Base-by-base conservation (phyloP, 129 eudicot species). In the Flaveria sonorensis region DNA sequence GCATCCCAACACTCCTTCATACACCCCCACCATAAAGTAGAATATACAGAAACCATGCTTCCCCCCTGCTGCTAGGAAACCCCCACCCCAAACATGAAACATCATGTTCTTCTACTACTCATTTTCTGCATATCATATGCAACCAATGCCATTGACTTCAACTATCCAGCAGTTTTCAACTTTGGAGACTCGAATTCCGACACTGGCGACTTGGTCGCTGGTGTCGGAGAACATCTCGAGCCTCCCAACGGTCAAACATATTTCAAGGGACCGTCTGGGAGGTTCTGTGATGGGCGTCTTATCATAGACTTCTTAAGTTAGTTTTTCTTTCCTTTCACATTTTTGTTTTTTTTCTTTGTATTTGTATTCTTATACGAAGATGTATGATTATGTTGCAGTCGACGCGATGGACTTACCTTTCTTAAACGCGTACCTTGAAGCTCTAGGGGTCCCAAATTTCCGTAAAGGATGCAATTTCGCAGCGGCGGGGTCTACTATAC, bases 181-280 rank as follows among this genome's bases (percentile, higher is more conserved):
- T 94, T 91, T 45, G 98, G 98, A 0, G 97, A 91, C 69, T 94
- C 98, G 6, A 94, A 94, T 83, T 94, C 98, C 7, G 97, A 94
- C 77, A 91, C 97, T 0, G 97, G 98, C 9, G 84, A 83, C 56
- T 87, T 87, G 52, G 83, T 89, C 26, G 90, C 96, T 0, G 92
- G 90, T 12, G 62, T 82, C 9, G 92, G 85, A 2, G 89, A 78
- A 14, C 65, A 20, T 65, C 86, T 94, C 1, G 78, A 56, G 1
- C 79, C 85, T 30, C 96, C n/a, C 1, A 81, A 91, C 62, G 97
- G 98, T 3, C 96, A 89, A 55, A 83, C 85, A 59, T 93, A 85
- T 84, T 93, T 93, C 85, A 74, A 87, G 59, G 89, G 83, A 32
- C 96, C 98, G 10, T 82, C 97, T 1, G 97, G 97, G 61, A 87